These are phyloP conservation scores for Lactarius deliciosus DNA, from an alignment of 768 basidiomycete genomes.

Conservation along the genomic window DNA sequence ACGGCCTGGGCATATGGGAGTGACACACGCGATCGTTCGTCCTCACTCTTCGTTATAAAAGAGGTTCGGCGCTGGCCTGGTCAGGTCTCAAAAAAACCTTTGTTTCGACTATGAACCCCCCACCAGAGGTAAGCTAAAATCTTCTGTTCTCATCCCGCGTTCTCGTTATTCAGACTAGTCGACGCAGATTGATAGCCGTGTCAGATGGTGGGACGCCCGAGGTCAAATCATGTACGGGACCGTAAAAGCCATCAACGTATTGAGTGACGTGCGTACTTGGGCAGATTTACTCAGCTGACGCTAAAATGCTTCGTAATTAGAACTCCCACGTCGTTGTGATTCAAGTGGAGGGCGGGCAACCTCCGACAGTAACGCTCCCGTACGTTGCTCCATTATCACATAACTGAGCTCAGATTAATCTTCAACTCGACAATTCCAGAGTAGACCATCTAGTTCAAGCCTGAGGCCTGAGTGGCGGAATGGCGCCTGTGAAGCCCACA, in stretches of 20 bases:
- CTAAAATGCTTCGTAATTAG: slow-evolving; percentile 38
- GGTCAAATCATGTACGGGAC: slow-evolving; percentile 59
- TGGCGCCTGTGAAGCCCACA: slow-evolving; percentile 5
- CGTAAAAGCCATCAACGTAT: slow-evolving; percentile 52
- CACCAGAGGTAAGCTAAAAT: slow-evolving; percentile 43
- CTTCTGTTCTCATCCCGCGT: slow-evolving; percentile 11
- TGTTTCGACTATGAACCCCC: slow-evolving; percentile 69
- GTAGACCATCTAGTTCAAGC: slow-evolving; percentile 14
- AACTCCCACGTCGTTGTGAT: slow-evolving; percentile 61
- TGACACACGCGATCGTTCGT: slow-evolving; percentile 14
- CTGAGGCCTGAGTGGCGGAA: not conserved
- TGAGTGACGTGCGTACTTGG: slow-evolving; percentile 52
- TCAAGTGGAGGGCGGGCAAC: slow-evolving; percentile 42
- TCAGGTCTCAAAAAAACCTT: slow-evolving; percentile 32
- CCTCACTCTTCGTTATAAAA: slow-evolving; percentile 15
- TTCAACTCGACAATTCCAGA: slow-evolving; percentile 1
- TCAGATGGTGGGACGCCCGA: slow-evolving; percentile 61
- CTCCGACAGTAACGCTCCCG: slow-evolving; percentile 55
- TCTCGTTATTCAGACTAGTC: slow-evolving; percentile 24
- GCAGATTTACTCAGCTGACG: slow-evolving; percentile 3
- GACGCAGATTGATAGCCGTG: slow-evolving; percentile 61
- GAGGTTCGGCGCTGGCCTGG: slow-evolving; percentile 8
- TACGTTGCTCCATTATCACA: slow-evolving; percentile 39
- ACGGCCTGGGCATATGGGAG: slow-evolving; percentile 24
- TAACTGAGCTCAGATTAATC: not conserved